phyloP scores from a whole-genome alignment of 192 early-diverging fungal genomes.

The Umbelopsis isabellina region DNA sequence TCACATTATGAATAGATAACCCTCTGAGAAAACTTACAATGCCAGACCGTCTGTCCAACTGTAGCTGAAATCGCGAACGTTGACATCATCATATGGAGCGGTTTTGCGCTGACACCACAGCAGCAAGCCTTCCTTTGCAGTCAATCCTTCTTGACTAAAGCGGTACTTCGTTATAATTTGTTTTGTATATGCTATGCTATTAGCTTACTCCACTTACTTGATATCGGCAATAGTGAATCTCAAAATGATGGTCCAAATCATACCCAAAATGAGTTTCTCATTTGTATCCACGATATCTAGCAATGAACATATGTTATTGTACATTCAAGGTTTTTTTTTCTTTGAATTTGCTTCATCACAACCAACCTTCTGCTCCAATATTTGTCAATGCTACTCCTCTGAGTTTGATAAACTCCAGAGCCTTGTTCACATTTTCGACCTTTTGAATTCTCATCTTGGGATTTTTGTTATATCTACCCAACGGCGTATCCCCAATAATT shows the following conservation, averaged over 20 bases:
- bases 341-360: neutral
- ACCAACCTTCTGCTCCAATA: slow-evolving; percentile 88
- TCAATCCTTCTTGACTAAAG: slow-evolving; percentile 87
- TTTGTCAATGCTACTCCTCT: slow-evolving; percentile 89
- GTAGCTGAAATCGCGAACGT: slow-evolving; percentile 90
- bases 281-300: slow-evolving; percentile 93
- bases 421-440: slow-evolving; percentile 94
- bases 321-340: neutral
- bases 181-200: neutral
- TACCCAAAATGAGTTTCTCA: slow-evolving; percentile 88
- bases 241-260: slow-evolving; percentile 98
- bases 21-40: slow-evolving; percentile 58
- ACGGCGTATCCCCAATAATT: slow-evolving; percentile 90
- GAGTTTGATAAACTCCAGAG: slow-evolving; percentile 88
- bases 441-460: slow-evolving; percentile 93
- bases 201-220: slow-evolving; percentile 46
- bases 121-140: slow-evolving; percentile 94
- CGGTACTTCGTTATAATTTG: too few species aligned
- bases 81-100: slow-evolving; percentile 85
- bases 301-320: neutral
- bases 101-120: slow-evolving; percentile 98
- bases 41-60: slow-evolving; percentile 95
- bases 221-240: slow-evolving; percentile 96
- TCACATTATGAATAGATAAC: neutral
- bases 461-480: slow-evolving; percentile 86